Evolutionary conservation across 169 alveolate species (phyloP).

Genomic region (Plasmodium malariae): DNA sequence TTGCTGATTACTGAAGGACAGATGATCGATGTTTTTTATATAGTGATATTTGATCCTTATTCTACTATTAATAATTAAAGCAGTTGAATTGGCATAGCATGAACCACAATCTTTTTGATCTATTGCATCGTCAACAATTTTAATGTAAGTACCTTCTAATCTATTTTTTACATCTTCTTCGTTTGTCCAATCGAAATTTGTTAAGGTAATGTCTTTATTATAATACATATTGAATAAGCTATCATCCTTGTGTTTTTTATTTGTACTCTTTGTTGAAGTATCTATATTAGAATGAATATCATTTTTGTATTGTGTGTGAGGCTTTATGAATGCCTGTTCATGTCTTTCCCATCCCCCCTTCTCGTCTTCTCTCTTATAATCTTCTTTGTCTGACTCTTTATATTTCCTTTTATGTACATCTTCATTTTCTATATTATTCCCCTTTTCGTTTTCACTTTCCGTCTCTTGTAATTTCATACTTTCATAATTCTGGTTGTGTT

Average conservation of each 20-base stretch:
- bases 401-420: not conserved
- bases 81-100: constrained; percentile 71
- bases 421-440: not conserved
- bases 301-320: too few relatives aligned
- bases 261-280: not conserved
- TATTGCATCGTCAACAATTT: constrained; percentile 58
- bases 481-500: constrained; percentile 18
- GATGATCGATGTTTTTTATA: constrained; percentile 44
- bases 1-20: constrained; percentile 56
- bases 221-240: constrained; percentile 39
- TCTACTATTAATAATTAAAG: constrained; percentile 58
- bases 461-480: not conserved
- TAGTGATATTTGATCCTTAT: constrained; percentile 61
- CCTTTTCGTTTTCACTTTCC: not conserved
- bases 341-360: too few relatives aligned
- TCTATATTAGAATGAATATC: too few relatives aligned
- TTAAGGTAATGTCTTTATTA: constrained; percentile 19
- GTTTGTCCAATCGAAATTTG: constrained; percentile 64
- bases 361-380: not conserved
- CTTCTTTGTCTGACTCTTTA: not conserved
- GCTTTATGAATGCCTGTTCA: too few relatives aligned
- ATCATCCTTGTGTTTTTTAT: constrained; percentile 31
- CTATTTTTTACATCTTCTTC: constrained; percentile 57
- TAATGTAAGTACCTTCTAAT: constrained; percentile 27
- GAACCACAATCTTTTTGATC: constrained; percentile 73